These are phyloP conservation scores for Lizonia empirigonia DNA, from an alignment of 2,329 filamentous ascomycete genomes.

Conservation along the genomic window DNA sequence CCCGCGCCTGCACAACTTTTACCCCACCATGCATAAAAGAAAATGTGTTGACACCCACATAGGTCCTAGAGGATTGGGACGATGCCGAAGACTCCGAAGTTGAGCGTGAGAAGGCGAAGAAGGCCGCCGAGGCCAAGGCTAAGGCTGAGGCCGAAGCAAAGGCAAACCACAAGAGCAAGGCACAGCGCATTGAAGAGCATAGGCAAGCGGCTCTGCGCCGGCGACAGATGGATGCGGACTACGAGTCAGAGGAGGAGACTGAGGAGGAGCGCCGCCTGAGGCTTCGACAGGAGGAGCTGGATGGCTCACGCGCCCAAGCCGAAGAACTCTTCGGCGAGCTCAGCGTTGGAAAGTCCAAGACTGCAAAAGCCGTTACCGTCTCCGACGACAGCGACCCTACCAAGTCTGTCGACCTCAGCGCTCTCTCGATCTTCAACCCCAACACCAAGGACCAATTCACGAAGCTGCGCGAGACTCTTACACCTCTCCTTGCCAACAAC, in stretches of 20 bases:
- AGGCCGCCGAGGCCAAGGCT: conserved; percentile 82
- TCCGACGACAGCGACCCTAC: conserved; percentile 74
- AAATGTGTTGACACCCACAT: conserved; percentile 28
- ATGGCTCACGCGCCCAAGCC: conserved; percentile 85
- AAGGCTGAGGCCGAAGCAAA: conserved; percentile 88
- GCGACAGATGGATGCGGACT: conserved; percentile 61
- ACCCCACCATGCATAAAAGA: conserved; percentile 22
- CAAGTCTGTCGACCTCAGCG: conserved; percentile 78
- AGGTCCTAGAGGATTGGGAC: conserved; percentile 97
- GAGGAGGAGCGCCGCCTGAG: conserved; percentile 75
- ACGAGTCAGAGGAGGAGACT: conserved; percentile 71
- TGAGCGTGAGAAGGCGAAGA: conserved; percentile 92
- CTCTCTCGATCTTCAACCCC: conserved; percentile 86
- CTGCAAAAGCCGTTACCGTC: conserved; percentile 69
- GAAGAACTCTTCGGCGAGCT: conserved; percentile 86
- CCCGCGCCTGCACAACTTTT: too few relatives aligned
- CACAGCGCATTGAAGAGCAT: conserved; percentile 82
- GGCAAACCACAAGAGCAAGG: conserved; percentile 88
- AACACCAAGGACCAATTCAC: conserved; percentile 85
- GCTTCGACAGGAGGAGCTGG: conserved; percentile 79
- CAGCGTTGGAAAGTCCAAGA: conserved; percentile 73
- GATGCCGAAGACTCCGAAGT: conserved; percentile 95
- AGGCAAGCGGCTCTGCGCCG: conserved; percentile 63
- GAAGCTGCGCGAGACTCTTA: conserved; percentile 75
- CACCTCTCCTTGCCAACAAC: conserved; percentile 75